Evolutionary conservation across 2,329 filamentous ascomycete species (phyloP).

Genomic region (Ceratocystis ficicola): DNA sequence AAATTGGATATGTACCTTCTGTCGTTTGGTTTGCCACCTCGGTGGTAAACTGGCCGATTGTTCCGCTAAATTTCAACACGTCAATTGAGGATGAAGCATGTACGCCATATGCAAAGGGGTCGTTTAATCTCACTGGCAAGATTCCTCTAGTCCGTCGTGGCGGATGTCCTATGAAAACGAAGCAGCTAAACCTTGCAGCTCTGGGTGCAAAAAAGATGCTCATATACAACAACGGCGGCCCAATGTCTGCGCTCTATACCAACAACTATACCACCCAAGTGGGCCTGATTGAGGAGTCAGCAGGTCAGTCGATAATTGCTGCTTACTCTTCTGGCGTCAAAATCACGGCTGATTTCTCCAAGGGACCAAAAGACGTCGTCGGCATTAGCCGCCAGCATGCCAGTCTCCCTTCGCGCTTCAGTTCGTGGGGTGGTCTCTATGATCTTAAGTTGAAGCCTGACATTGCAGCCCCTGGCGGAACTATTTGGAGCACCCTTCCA

Average conservation of each 20-base stretch:
- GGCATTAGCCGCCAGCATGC: conserved; percentile 26
- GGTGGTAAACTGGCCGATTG: conserved; percentile 31
- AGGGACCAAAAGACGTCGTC: conserved; percentile 26
- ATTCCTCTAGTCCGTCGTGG: conserved; percentile 28
- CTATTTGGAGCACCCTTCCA: conserved; percentile 40
- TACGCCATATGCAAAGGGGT: conserved; percentile 25
- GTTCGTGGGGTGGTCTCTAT: conserved; percentile 41
- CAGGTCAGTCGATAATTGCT: conserved; percentile 27
- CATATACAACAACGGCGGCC: conserved; percentile 31
- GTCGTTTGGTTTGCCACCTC: conserved; percentile 4
- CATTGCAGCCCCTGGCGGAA: conserved; percentile 38
- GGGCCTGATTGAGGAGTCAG: conserved; percentile 23
- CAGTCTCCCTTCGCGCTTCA: conserved; percentile 36
- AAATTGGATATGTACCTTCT: conserved; percentile 19
- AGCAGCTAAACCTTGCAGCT: conserved; percentile 27
- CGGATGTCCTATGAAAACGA: conserved; percentile 27
- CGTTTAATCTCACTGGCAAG: conserved; percentile 24
- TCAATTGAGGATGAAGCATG: conserved; percentile 26
- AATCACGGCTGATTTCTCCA: conserved; percentile 34
- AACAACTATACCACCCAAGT: conserved; percentile 19
- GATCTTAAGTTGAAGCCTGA: conserved; percentile 42
- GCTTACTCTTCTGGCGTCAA: conserved; percentile 26
- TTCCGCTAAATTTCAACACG: conserved; percentile 30
- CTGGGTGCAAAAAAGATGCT: conserved; percentile 28
- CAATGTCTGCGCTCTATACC: conserved; percentile 15